Conservation (phyloP, 164 flowering plant genomes). For the Dillenia suffruticosa region DNA sequence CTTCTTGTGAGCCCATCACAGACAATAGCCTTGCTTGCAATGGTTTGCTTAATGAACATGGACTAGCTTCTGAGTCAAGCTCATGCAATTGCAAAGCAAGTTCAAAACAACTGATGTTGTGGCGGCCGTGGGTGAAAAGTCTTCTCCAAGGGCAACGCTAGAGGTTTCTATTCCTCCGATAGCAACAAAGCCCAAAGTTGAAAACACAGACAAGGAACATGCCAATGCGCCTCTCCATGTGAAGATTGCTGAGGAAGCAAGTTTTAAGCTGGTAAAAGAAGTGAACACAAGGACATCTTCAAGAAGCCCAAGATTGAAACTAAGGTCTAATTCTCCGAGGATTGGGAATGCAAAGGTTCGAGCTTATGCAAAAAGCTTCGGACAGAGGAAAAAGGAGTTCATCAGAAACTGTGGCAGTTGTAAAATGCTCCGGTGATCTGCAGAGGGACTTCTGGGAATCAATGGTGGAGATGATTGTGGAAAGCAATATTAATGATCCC, state of each 20-base stretch:
- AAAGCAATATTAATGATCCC: conserved; percentile 30
- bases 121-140: conserved; percentile 33
- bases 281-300: conserved; percentile 10
- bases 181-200: conserved; percentile 36
- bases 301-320: conserved; percentile 32
- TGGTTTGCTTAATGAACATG: neutral
- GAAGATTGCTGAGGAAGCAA: conserved; percentile 22
- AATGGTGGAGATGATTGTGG: conserved; percentile 52
- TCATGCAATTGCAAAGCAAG: conserved; percentile 30
- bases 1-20: neutral
- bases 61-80: conserved; percentile 16
- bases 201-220: conserved; percentile 9
- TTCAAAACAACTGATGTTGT: conserved; percentile 40
- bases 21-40: conserved; percentile 2
- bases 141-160: conserved; percentile 16
- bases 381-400: too few species aligned
- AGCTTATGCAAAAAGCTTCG: neutral
- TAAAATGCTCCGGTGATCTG: conserved; percentile 20
- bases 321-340: conserved; percentile 30
- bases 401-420: too few species aligned
- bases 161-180: conserved; percentile 40
- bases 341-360: conserved; percentile 22
- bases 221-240: conserved; percentile 14
- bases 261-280: conserved; percentile 15
- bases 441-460: conserved; percentile 53